Base-by-base conservation (phyloP, 2,329 filamentous ascomycete genomes). In the Salinomyces thailandicus region DNA sequence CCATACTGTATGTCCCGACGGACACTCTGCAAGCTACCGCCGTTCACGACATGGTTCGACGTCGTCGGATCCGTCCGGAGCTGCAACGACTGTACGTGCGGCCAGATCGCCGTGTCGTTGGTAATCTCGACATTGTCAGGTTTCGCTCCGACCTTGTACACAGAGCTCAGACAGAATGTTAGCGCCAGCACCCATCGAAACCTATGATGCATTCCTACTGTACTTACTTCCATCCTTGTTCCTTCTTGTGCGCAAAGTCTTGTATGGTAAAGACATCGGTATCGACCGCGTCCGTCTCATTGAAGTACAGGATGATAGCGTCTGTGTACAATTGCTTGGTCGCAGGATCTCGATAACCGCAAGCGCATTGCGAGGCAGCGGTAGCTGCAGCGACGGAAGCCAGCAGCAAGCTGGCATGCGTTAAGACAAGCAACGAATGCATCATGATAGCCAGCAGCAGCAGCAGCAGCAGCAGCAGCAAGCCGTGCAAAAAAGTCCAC, bases 271-370 rank as follows among this genome's bases (percentile, higher is more conserved):
- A 61, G 3, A 52, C 37, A 1, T 43, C 32, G 11, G 19, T 57
- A 52, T 18, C 61, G 35, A 31, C 38, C 45, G 15, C 17, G 5
- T 45, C 43, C 4, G 64, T 62, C 38, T 68, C 65, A 41, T 68
- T 68, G 56, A 68, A 68, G 46, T 67, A 68, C 5, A 63, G 53
- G 24, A 68, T 61, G n/a, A 63, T 51, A n/a, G 59, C 59, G 26
- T 68, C 64, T 1, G 64, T 68, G 37, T 60, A 67, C 14, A 65
- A 37, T 7, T 56, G 42, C 4, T 53, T 44, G 3, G 59, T 57
- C 4, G 43, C 37, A 1, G 40, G 29, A 42, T 68, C 63, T 42
- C 58, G 59, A 39, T 61, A 68, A 9, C 65, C 65, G 41, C 65
- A 68, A 19, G 53, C 51, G 39, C 65, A 68, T 39, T 54, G 39